A percentile compares a stretch with the other conserved stretches of the same genome.
phyloP scores from a whole-genome alignment of 208 protist species.

The Trypanosoma lewisi region DNA sequence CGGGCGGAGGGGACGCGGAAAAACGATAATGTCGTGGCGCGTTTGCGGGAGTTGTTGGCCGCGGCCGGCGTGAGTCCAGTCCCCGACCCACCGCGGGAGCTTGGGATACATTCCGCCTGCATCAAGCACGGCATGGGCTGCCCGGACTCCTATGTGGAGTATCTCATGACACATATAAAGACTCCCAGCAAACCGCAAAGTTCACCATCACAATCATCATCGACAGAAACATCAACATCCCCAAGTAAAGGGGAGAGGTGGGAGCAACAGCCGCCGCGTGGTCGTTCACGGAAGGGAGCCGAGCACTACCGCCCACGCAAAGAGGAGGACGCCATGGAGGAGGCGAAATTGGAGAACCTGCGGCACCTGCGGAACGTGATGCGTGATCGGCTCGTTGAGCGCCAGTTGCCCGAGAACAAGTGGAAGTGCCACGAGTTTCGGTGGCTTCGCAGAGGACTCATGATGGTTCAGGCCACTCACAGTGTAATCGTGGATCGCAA shows the following conservation, averaged over 20 bases:
- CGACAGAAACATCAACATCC: background rate
- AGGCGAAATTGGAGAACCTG: conserved; percentile 40
- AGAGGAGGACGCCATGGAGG: conserved; percentile 1
- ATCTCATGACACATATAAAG: conserved; percentile 32
- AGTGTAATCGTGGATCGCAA: background rate
- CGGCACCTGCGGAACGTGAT: conserved; percentile 32
- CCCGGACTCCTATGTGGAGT: conserved; percentile 50
- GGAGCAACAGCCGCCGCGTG: background rate
- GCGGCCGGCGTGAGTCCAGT: conserved; percentile 12
- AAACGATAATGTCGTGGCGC: conserved; percentile 20
- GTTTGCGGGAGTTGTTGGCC: conserved; percentile 9
- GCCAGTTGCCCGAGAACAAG: background rate
- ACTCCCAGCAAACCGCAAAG: background rate
- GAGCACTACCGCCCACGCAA: background rate
- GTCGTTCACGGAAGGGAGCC: background rate
- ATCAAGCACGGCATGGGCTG: conserved; percentile 54
- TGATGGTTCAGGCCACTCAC: background rate
- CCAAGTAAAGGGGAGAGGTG: background rate
- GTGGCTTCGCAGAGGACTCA: conserved; percentile 12
- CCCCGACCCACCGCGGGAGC: conserved; percentile 37
- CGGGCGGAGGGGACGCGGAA: background rate
- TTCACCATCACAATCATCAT: background rate
- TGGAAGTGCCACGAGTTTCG: conserved; percentile 15
- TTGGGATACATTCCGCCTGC: conserved; percentile 64
- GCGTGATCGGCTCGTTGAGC: conserved; percentile 6